phyloP scores from a whole-genome alignment of 495 filamentous ascomycete genomes.

The Penicillium robsamsonii region DNA sequence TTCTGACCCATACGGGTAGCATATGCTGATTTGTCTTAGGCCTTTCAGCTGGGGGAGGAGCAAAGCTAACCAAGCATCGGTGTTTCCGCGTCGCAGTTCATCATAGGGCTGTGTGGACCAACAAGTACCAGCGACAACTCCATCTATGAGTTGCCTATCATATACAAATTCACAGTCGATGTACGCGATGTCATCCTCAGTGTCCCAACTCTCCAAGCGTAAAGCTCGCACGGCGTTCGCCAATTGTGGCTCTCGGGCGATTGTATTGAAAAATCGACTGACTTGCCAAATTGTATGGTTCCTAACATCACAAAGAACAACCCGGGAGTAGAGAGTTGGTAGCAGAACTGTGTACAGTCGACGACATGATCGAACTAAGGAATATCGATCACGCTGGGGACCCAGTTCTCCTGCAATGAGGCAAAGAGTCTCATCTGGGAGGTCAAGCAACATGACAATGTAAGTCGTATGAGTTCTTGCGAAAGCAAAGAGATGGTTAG shows the following conservation, averaged over 20 bases:
- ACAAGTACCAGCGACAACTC: background rate
- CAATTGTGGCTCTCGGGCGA: background rate
- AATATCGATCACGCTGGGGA: background rate
- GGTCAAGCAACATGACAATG: background rate
- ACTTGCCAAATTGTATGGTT: background rate
- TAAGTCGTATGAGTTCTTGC: background rate
- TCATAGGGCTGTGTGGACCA: background rate
- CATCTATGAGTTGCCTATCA: background rate
- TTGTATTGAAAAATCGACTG: background rate
- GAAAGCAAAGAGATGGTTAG: background rate
- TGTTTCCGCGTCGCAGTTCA: background rate
- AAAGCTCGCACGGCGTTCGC: background rate
- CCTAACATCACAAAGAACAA: background rate
- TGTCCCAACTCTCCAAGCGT: background rate
- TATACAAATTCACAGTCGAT: background rate
- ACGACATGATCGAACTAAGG: background rate
- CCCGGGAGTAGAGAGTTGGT: background rate
- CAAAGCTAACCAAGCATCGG: constrained; percentile 1
- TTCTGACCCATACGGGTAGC: background rate
- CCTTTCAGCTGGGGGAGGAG: constrained; percentile 2
- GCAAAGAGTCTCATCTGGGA: background rate
- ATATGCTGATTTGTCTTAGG: background rate
- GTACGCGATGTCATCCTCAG: background rate
- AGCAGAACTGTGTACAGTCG: background rate
- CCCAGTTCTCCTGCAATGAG: background rate